Evolutionary conservation across 129 eudicot species (phyloP).

Genomic region (Solidago caesia): DNA sequence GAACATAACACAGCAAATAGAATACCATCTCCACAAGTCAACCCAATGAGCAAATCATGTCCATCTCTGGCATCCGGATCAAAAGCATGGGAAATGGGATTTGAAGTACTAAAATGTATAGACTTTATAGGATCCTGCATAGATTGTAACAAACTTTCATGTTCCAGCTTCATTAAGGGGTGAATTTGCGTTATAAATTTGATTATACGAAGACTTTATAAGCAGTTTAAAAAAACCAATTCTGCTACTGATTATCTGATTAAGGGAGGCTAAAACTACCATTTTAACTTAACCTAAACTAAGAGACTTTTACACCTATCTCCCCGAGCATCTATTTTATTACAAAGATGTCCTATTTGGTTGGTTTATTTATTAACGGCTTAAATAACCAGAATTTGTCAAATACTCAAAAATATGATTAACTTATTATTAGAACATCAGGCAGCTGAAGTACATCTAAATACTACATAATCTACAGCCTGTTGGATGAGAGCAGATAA

Average conservation of each 20-base stretch:
- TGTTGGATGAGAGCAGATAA: neutral
- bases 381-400: neutral
- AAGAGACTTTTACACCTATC: neutral
- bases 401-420: neutral
- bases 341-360: neutral
- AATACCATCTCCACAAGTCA: conserved; percentile 14
- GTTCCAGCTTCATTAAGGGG: neutral
- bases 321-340: neutral
- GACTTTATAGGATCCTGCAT: conserved; percentile 19
- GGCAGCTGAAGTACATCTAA: too few relatives aligned
- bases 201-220: neutral
- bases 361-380: neutral
- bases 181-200: neutral
- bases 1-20: neutral
- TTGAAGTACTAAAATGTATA: conserved; percentile 15
- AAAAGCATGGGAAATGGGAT: conserved; percentile 13
- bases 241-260: neutral
- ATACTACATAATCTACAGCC: neutral
- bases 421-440: neutral
- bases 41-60: conserved; percentile 21
- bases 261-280: too few relatives aligned
- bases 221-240: neutral
- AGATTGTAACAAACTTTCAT: neutral
- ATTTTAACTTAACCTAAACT: neutral
- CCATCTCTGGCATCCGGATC: conserved; percentile 19